Evolutionary conservation across 345 rosid genomes (phyloP), one percentile per base, ranked within the genome.

Genomic region (Sapria himalayana): DNA sequence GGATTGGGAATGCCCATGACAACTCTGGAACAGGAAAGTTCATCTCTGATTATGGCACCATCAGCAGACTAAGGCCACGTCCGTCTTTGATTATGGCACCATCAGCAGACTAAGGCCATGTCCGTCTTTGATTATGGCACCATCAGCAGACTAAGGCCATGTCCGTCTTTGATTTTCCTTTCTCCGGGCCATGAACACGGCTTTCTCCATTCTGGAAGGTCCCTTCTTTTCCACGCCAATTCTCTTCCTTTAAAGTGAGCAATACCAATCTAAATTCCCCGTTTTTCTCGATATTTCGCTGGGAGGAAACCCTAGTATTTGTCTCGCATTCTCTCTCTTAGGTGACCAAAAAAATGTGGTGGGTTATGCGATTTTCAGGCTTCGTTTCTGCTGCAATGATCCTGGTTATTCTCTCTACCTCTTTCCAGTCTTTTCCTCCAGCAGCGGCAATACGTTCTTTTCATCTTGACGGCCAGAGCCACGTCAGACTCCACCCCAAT

Each of bases 401-500:
- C 14, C 61, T 77, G 68, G 64, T 84, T 43, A 71, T 80, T 20
- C 70, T 89, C 15, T 79, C 93, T 1, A 93, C 93, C 14, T 80
- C 93, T 3, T 67, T 80, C 19, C 91, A 79, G 37, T 76, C 95
- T 0, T 74, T 84, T 20, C 81, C 98, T 11, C 98, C 98, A 0
- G 95, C 98, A 0, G 93, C 74, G 55, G 95, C 98, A 41, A 79
- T 73, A 48, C 72, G 75, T 61, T 76, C 96, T 39, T 72, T 81
- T 20, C 69, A 68, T 35, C 70, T 69, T 48, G 74, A 69, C 47
- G 25, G 57, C 7, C 24, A 61, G 41, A 69, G 63, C 39, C 66
- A 73, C n/a, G 54, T 59, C 3, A 64, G 67, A 1, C 34, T 57
- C 11, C 45, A 50, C 14, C 41, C 50, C 11, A 4, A 33, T 31